Conservation (phyloP, 2,329 filamentous ascomycete genomes). For the Plenodomus lindquistii region DNA sequence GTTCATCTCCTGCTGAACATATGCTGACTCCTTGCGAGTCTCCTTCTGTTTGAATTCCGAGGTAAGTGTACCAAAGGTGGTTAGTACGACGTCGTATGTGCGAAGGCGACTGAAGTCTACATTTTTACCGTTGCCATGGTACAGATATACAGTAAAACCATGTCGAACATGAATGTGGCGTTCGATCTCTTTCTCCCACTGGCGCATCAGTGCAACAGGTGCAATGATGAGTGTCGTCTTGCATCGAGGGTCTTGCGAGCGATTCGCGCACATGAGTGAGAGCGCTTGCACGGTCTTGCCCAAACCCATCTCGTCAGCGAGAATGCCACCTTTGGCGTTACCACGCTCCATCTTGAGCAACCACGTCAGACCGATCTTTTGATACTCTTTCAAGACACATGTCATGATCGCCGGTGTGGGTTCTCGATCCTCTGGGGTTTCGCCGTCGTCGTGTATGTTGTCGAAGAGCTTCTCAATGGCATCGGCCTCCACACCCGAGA, state of each 20-base stretch:
- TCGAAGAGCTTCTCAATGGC: conserved; percentile 37
- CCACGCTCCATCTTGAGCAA: conserved; percentile 74
- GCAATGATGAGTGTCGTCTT: conserved; percentile 84
- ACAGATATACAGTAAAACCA: conserved; percentile 66
- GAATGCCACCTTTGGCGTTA: conserved; percentile 72
- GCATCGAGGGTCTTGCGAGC: conserved; percentile 59
- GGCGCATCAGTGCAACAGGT: conserved; percentile 76
- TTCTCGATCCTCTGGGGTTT: conserved; percentile 60
- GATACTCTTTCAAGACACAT: conserved; percentile 75
- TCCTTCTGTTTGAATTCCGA: conserved; percentile 67
- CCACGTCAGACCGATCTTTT: conserved; percentile 77
- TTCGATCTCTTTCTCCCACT: conserved; percentile 82
- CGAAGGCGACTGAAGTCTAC: conserved; percentile 63
- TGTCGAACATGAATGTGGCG: conserved; percentile 66
- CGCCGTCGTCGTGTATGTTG: conserved; percentile 35
- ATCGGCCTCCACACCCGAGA: conserved; percentile 20
- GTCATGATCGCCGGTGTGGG: conserved; percentile 71
- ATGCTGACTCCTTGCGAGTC: conserved; percentile 53
- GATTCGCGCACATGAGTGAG: conserved; percentile 72
- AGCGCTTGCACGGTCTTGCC: conserved; percentile 81
- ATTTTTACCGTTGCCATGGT: conserved; percentile 65
- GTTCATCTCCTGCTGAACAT: conserved; percentile 48
- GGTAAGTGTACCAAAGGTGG: conserved; percentile 74
- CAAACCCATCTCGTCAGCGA: conserved; percentile 69
- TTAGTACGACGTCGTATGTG: conserved; percentile 73